Evolutionary conservation across 768 basidiomycete species (phyloP), one percentile per base, ranked within the genome.

Genomic region (Hortiboletus campestris): DNA sequence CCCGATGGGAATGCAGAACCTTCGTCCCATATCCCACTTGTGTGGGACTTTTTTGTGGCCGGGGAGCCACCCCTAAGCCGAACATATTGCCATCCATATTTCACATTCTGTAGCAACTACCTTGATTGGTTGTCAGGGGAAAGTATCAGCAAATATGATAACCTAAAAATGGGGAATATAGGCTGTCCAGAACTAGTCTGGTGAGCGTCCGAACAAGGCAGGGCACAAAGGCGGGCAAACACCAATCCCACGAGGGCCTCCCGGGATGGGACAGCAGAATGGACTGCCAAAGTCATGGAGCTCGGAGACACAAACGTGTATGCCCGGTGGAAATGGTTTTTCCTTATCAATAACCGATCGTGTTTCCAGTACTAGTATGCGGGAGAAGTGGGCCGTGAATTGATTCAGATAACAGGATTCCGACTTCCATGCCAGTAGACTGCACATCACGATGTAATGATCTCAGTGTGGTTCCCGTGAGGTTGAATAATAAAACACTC

Each of bases 121-220:
- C n/a, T n/a, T n/a, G n/a, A n/a, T n/a, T n/a, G n/a, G n/a, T n/a
- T n/a, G n/a, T n/a, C n/a, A n/a, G n/a, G n/a, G n/a, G n/a, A n/a
- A n/a, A n/a, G n/a, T n/a, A n/a, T n/a, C n/a, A n/a, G n/a, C n/a
- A n/a, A n/a, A n/a, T n/a, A n/a, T 29, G 29, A 20, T 20, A n/a
- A 31, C 40, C 36, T 55, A 52, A 25, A 53, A 29, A 35, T 56
- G 56, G 14, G 56, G 56, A 6, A 57, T 38, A 28, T 48, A 48
- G 10, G n/a, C 0, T 2, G 19, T 32, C 56, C 56, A 17, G 45
- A 4, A 2, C 55, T 20, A 6, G 17, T 25, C 8, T 38, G 39
- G 29, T 48, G 44, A 22, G 52, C 46, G 2, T n/a, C n/a, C n/a
- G 46, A 25, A 9, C 52, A 55, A 22, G 52, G 52, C 14, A 55